Evolutionary conservation across 768 basidiomycete species (phyloP).

Genomic region (Rhodotorula graminis): DNA sequence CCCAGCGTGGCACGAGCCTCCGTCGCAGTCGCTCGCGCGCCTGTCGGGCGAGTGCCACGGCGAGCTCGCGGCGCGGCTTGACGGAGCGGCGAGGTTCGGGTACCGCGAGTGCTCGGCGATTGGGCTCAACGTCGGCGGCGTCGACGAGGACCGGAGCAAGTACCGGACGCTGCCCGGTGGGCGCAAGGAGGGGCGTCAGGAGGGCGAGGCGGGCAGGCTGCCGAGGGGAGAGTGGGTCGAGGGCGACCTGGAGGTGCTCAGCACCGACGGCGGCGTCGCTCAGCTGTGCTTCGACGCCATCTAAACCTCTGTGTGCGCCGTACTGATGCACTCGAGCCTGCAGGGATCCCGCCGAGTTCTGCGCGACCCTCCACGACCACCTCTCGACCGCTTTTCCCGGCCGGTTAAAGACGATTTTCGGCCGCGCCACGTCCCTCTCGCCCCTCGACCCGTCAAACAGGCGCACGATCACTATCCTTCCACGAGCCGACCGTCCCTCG

Average conservation of each 20-base stretch:
- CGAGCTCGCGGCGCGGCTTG: conserved; percentile 48
- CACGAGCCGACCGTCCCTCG: neutral
- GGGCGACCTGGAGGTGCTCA: conserved; percentile 26
- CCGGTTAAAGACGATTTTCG: conserved; percentile 22
- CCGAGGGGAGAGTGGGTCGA: conserved; percentile 16
- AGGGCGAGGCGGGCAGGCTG: neutral
- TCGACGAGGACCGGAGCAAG: conserved; percentile 18
- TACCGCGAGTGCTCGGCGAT: conserved; percentile 47
- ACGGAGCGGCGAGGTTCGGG: conserved; percentile 50
- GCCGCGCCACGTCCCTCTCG: neutral
- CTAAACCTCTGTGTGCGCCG: too few relatives aligned
- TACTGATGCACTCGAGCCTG: neutral
- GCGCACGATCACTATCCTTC: neutral
- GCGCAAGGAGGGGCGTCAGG: neutral
- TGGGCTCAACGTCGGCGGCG: conserved; percentile 42
- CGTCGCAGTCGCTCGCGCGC: conserved; percentile 45
- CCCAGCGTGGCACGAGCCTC: conserved; percentile 48
- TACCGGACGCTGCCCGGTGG: conserved; percentile 38
- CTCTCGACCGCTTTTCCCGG: neutral
- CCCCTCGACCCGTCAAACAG: neutral
- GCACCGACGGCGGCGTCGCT: conserved; percentile 24
- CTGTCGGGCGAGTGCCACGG: conserved; percentile 51
- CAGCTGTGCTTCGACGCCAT: conserved; percentile 9
- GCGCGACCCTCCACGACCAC: conserved; percentile 8
- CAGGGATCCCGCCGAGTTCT: conserved; percentile 33